Conservation (phyloP, 306 rosid species). For the Cicer cuneatum region DNA sequence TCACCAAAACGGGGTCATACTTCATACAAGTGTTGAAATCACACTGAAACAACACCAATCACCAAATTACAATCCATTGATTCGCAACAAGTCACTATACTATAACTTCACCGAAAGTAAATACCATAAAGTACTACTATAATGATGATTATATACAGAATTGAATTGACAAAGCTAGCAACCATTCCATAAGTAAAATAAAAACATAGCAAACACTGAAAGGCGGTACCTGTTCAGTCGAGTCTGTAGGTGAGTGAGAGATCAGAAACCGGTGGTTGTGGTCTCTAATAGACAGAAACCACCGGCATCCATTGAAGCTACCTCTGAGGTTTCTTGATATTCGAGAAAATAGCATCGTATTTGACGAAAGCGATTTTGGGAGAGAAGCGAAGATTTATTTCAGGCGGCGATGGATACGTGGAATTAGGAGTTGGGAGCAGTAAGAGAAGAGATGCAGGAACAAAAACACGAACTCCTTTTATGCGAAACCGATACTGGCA, state of each 20-base stretch:
- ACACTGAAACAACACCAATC: not conserved
- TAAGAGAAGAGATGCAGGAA: not conserved
- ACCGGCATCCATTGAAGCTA: conserved; percentile 53
- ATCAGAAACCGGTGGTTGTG: conserved; percentile 43
- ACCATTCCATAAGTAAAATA: conserved; percentile 13
- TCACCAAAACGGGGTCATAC: conserved; percentile 6
- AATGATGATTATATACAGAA: not conserved
- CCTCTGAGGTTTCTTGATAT: conserved; percentile 58
- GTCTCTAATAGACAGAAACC: conserved; percentile 52
- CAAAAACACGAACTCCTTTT: not conserved
- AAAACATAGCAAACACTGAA: not conserved
- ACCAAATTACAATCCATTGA: conserved; percentile 24
- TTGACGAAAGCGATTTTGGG: not conserved
- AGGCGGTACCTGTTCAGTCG: conserved; percentile 57
- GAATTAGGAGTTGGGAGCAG: conserved; percentile 18
- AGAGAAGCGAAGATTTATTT: conserved; percentile 24
- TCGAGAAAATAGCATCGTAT: conserved; percentile 64
- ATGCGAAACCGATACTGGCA: conserved; percentile 6
- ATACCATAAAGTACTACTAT: not conserved
- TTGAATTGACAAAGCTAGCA: conserved; percentile 31
- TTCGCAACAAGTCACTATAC: conserved; percentile 2
- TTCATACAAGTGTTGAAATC: conserved; percentile 3
- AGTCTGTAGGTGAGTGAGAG: conserved; percentile 42
- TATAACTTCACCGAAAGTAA: not conserved
- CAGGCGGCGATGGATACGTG: conserved; percentile 28